Evolutionary conservation across 2,329 filamentous ascomycete species (phyloP), one percentile per base, ranked within the genome.

Genomic region (Fusarium sp.): DNA sequence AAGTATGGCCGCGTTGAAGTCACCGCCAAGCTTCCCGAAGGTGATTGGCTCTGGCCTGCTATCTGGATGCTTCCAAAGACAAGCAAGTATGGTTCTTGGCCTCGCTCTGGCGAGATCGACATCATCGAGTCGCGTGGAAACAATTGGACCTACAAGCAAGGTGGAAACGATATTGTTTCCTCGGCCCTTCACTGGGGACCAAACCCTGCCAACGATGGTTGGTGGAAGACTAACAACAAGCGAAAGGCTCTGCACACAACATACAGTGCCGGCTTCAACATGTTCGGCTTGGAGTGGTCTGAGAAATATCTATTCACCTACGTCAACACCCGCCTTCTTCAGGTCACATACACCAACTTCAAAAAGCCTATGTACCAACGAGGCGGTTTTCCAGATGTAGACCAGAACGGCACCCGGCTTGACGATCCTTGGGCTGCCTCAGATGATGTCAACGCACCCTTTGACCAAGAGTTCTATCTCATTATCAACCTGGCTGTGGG

Each of bases 21-120:
- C 7, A 89, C 86, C 3, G 93, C 93, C 26, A 90, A 90, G 79
- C 81, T 96, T 28, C 92, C 93, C 7, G 79, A 83, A 49, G 93
- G 93, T 56, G 93, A 96, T 81, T 96, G 93, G 93, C 85, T 97
- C 13, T 96, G 93, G 93, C 93, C 93, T 4, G 92, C 92, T n/a
- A 95, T 97, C 75, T 94, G 92, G 91, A 92, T 97, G 91, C 84
- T 96, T 83, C 93, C 93, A 2, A 88, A 88, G 48, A 84, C 90
- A 44, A 84, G 89, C 56, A 89, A 83, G 1, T 97, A 96, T 77
- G 93, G 93, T 2, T 74, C 85, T 2, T 97, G 93, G 93, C 93
- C 93, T 2, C 81, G 83, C 10, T 94, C 91, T 11, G 93, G 93
- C 46, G 93, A 96, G 80, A 96, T 97, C 53, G 93, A 97, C 77